Conservation (phyloP, 768 basidiomycete genomes). For the Mycena amicta region DNA sequence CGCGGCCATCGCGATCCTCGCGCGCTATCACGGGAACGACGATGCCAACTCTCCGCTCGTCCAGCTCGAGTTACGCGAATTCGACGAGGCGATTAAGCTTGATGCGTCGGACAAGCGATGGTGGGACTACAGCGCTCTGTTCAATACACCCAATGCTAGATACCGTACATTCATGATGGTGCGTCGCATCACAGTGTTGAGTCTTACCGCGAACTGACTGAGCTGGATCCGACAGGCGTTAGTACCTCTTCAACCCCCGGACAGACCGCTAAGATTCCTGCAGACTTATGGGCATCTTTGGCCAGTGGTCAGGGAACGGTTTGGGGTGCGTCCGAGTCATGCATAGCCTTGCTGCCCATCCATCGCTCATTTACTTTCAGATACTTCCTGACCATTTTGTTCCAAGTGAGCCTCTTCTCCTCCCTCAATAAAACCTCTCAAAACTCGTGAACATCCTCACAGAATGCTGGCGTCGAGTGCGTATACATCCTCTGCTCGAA, state of each 20-base stretch:
- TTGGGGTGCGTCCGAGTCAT: conserved; percentile 25
- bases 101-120: conserved; percentile 46
- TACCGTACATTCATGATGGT: conserved; percentile 38
- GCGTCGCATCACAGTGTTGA: no score
- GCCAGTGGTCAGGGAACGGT: conserved; percentile 24
- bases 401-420: conserved; percentile 5
- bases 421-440: not conserved
- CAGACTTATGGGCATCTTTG: conserved; percentile 41
- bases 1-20: conserved; percentile 28
- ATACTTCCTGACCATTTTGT: conserved; percentile 30
- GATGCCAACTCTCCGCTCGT: conserved; percentile 39
- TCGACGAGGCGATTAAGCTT: conserved; percentile 39
- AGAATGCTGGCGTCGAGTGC: conserved; percentile 27
- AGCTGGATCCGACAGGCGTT: not conserved
- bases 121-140: conserved; percentile 41
- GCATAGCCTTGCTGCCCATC: no score
- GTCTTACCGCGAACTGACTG: not conserved
- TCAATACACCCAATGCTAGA: conserved; percentile 34
- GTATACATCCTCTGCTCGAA: not conserved
- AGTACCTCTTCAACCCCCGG: not conserved
- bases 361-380: no score
- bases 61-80: conserved; percentile 38
- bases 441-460: not conserved
- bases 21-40: conserved; percentile 38
- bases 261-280: not conserved